Percentiles rank a stretch among this genome's conserved stretches.
Evolutionary conservation across 345 rosid genomes (phyloP).

Genomic region (Citrus cavaleriei): DNA sequence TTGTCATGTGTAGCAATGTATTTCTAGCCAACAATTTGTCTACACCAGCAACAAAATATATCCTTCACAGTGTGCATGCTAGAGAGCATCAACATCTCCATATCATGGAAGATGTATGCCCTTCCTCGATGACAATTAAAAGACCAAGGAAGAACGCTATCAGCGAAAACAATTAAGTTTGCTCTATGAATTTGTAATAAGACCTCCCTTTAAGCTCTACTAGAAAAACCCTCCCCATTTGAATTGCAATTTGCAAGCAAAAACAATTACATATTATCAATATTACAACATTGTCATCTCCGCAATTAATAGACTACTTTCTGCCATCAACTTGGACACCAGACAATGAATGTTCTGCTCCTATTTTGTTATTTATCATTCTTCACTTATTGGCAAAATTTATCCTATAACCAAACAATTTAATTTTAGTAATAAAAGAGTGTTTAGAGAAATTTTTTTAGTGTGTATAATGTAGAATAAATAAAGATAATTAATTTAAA

Average conservation of each 20-base stretch:
- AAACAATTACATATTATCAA: neutral
- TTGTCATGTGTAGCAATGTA: constrained; percentile 37
- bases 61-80: constrained; percentile 43
- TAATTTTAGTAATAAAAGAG: no score
- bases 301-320: neutral
- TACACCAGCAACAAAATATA: constrained; percentile 39
- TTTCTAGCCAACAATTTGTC: constrained; percentile 48
- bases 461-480: no score
- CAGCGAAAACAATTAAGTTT: neutral
- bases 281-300: no score
- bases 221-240: constrained; percentile 40
- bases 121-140: constrained; percentile 37
- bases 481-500: no score
- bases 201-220: constrained; percentile 29
- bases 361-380: no score
- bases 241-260: neutral
- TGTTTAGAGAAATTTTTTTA: no score
- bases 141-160: constrained; percentile 30
- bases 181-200: constrained; percentile 34
- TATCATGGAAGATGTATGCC: constrained; percentile 40
- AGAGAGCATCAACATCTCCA: constrained; percentile 39
- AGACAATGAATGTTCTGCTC: neutral
- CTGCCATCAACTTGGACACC: neutral
- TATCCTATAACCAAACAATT: no score
- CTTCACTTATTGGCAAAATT: no score